Base-by-base conservation (phyloP, 202 grass and related monocot genomes). In the Alloteropsis angusta region DNA sequence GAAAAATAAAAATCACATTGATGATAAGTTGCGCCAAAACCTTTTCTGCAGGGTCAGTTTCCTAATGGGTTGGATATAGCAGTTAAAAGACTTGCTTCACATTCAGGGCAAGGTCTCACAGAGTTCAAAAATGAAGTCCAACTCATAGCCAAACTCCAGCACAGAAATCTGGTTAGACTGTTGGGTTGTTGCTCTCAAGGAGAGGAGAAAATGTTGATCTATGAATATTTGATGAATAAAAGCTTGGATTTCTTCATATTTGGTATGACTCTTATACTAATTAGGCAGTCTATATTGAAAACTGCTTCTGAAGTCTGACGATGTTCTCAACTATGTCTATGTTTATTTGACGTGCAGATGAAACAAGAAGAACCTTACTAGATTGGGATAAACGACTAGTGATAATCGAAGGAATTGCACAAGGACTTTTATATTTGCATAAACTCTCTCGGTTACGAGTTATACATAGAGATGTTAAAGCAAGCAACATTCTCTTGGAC, bases 391-490 rank as follows among this genome's bases (percentile, higher is more conserved):
- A 50, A 52, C 46, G 68, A 13, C 45, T 71, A 0, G 28, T 52
- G 48, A 72, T 72, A 54, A 54, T 72, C 0, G 48, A 72, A 54
- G 69, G 69, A 36, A 72, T 72, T 54, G 69, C 69, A 38, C 69
- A 72, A 38, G 69, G 48, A 55, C 69, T 72, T 38, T 1, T 72
- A 18, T 72, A 72, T 38, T 37, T 72, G 30, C 69, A 72, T 38
- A 38, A 72, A 1, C 48, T 15, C 30, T 72, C 69, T 38, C 32
- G 69, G 18, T 23, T 72, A 72, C 48, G 47, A 0, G 5, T 72
- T 22, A 72, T 72, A 19, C 48, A 72, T 38, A 72, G 69, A 54
- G 69, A 72, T 54, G 32, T 72, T 7, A 72, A 72, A 54, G 69
- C 69, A 38, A 54, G 48, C 11, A 72, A 72, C 35, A 72, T 72